phyloP scores from a whole-genome alignment of 192 early-diverging fungal genomes.

The Spizellomyces sp. region DNA sequence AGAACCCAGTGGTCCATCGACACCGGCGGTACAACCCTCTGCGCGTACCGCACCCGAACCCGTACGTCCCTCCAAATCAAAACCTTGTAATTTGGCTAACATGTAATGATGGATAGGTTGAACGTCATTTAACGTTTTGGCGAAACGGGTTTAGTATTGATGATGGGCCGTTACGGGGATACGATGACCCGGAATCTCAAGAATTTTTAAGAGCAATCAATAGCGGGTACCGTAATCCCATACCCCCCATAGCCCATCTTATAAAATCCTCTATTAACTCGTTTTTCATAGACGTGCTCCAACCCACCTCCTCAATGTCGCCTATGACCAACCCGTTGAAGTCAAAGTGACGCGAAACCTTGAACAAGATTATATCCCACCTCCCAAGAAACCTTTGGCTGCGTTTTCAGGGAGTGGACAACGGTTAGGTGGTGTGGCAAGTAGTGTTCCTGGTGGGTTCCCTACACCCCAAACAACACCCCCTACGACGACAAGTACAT shows the following conservation, averaged over 20 bases:
- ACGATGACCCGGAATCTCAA: conserved; percentile 85
- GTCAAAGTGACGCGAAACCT: conserved; percentile 79
- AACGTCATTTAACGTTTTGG: conserved; percentile 92
- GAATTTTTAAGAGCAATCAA: conserved; percentile 86
- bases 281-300: conserved; percentile 72
- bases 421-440: conserved; percentile 69
- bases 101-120: no score
- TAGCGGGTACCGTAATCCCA: conserved; percentile 61
- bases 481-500: background rate
- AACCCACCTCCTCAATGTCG: conserved; percentile 81
- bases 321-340: conserved; percentile 86
- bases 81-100: no score
- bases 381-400: conserved; percentile 59
- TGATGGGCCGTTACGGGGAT: conserved; percentile 84
- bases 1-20: conserved; percentile 29
- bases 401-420: conserved; percentile 82
- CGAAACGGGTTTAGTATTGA: conserved; percentile 94
- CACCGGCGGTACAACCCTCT: conserved; percentile 9
- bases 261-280: conserved; percentile 2
- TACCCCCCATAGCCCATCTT: background rate
- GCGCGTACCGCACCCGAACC: conserved; percentile 1
- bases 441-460: conserved; percentile 38
- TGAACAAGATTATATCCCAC: conserved; percentile 85
- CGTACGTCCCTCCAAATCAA: background rate
- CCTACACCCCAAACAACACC: background rate